phyloP scores from a whole-genome alignment of 1,139 yeast species.

The Blastobotrys proliferans region DNA sequence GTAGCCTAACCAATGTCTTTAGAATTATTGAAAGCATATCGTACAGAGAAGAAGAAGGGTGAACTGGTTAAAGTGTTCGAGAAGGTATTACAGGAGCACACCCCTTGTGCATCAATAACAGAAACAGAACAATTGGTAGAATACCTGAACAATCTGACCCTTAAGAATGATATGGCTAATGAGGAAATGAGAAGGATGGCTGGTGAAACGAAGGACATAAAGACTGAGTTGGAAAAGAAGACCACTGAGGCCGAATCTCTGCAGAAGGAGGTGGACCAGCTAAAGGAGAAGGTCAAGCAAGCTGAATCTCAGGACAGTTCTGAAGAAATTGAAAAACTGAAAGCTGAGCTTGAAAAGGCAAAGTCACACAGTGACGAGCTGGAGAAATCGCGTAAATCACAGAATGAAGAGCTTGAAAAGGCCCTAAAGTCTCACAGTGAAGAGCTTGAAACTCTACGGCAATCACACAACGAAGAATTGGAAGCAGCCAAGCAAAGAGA shows the following conservation, averaged over 20 bases:
- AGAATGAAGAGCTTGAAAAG: background rate
- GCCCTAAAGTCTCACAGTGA: too few species aligned
- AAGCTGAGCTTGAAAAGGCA: background rate
- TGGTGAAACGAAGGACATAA: slow-evolving; percentile 16
- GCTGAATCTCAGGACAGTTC: too few species aligned
- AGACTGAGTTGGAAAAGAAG: slow-evolving; percentile 19
- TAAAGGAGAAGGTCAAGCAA: background rate
- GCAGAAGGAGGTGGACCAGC: too few species aligned
- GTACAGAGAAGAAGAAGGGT: slow-evolving; percentile 66
- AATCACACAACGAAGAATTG: too few species aligned
- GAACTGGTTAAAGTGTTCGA: slow-evolving; percentile 66
- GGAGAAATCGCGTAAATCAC: too few species aligned
- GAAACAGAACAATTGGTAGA: slow-evolving; percentile 70
- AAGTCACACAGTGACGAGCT: too few species aligned
- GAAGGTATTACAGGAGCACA: slow-evolving; percentile 65
- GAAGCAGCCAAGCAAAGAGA: too few species aligned
- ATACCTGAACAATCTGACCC: slow-evolving; percentile 59
- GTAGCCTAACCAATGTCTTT: background rate
- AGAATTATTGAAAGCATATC: slow-evolving; percentile 70
- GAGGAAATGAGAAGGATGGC: slow-evolving; percentile 47
- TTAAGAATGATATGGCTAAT: slow-evolving; percentile 56
- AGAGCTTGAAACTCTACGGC: too few species aligned
- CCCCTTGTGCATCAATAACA: slow-evolving; percentile 72
- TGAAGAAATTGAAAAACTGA: background rate
- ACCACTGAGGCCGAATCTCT: too few species aligned